Evolutionary conservation across 768 basidiomycete species (phyloP).

Genomic region (Lactifluus subvellereus): DNA sequence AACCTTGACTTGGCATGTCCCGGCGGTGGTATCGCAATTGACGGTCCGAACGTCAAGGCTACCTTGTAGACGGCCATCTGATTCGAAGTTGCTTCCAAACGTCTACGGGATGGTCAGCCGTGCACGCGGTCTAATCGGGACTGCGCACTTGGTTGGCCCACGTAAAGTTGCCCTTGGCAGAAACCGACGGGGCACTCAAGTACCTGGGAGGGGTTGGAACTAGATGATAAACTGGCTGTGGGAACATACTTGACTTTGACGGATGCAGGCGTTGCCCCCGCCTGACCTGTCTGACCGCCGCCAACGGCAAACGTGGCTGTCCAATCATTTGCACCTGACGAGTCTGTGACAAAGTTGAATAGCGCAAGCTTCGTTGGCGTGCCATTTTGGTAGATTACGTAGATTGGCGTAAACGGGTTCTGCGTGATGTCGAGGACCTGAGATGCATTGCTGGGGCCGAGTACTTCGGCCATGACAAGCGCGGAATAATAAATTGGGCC

Average conservation of each 20-base stretch:
- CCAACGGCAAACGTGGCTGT: conserved; percentile 46
- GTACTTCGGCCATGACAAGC: conserved; percentile 60
- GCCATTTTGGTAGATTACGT: conserved; percentile 72
- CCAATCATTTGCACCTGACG: conserved; percentile 48
- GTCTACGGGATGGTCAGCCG: conserved; percentile 37
- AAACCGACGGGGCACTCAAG: conserved; percentile 48
- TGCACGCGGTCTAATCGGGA: neutral
- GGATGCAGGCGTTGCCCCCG: conserved; percentile 37
- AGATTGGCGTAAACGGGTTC: conserved; percentile 51
- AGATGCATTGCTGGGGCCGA: conserved; percentile 59
- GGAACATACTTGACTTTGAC: conserved; percentile 52
- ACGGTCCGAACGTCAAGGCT: conserved; percentile 50
- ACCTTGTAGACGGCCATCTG: conserved; percentile 64
- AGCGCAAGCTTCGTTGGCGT: conserved; percentile 55
- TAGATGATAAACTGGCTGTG: neutral
- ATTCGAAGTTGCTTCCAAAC: conserved; percentile 52
- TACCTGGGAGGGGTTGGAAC: conserved; percentile 37
- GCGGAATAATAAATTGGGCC: conserved; percentile 71
- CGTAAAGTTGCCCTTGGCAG: conserved; percentile 58
- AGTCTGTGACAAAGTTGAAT: conserved; percentile 68
- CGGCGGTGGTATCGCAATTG: conserved; percentile 47
- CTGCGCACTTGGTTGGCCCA: conserved; percentile 68
- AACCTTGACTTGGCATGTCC: conserved; percentile 55
- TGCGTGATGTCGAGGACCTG: conserved; percentile 63
- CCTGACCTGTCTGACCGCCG: conserved; percentile 38